A percentile compares a stretch with the other conserved stretches of the same genome.
Conservation (phyloP, 495 filamentous ascomycete species). For the Lichina pygmaea region DNA sequence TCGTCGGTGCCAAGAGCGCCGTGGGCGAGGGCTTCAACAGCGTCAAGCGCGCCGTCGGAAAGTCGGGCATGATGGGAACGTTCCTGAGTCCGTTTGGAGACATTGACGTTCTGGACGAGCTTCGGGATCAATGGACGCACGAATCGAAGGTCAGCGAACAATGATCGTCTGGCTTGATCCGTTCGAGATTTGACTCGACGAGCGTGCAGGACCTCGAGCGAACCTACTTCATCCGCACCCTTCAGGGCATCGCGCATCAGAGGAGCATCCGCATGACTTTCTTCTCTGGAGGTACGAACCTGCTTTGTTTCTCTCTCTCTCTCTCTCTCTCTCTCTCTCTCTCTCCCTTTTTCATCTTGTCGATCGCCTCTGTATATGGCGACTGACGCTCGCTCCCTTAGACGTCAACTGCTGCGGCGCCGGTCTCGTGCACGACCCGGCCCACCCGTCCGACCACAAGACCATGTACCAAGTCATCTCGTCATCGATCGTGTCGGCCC, state of each 20-base stretch:
- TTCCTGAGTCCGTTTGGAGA: conserved; percentile 95
- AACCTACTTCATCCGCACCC: conserved; percentile 83
- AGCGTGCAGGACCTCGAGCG: conserved; percentile 52
- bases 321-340: background rate
- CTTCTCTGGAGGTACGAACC: conserved; percentile 42
- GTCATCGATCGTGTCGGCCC: conserved; percentile 71
- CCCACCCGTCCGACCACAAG: conserved; percentile 78
- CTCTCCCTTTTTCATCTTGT: background rate
- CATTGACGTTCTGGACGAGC: conserved; percentile 76
- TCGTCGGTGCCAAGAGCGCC: conserved; percentile 78
- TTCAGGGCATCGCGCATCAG: conserved; percentile 82
- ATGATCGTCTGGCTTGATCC: background rate
- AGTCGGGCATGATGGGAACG: conserved; percentile 77
- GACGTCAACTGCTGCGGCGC: conserved; percentile 82
- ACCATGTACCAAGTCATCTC: conserved; percentile 98
- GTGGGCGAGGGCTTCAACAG: conserved; percentile 77
- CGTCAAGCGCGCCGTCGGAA: conserved; percentile 89
- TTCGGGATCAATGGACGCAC: conserved; percentile 94
- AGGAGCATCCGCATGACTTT: conserved; percentile 92
- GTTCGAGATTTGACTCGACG: background rate
- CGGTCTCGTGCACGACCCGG: conserved; percentile 80
- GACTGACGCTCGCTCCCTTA: conserved; percentile 3
- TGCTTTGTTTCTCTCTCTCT: too few relatives aligned
- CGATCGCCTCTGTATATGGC: background rate
- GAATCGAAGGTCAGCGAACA: conserved; percentile 44